These are phyloP conservation scores for Cerrena zonata DNA, from an alignment of 1,284 basidiomycete genomes.

Conservation along the genomic window DNA sequence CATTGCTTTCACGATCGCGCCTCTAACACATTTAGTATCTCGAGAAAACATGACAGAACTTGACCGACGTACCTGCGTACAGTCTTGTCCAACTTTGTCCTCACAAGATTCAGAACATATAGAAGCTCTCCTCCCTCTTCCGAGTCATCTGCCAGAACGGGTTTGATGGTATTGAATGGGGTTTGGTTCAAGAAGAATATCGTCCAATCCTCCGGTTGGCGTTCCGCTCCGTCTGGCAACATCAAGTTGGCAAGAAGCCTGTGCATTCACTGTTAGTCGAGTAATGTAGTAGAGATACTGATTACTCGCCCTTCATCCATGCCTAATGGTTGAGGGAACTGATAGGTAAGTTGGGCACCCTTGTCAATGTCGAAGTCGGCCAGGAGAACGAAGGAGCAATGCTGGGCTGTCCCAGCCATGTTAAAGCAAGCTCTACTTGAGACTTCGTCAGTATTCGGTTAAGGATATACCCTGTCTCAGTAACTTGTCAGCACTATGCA, in stretches of 20 bases:
- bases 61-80: constrained; percentile 64
- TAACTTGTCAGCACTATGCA: too few relatives aligned
- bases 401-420: constrained; percentile 46
- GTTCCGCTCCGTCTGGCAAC: constrained; percentile 96
- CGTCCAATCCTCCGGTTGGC: constrained; percentile 94
- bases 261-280: not conserved
- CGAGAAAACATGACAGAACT: constrained; percentile 4
- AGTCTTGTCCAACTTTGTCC: constrained; percentile 89
- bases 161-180: constrained; percentile 76
- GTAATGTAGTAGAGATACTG: not conserved
- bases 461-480: too few relatives aligned
- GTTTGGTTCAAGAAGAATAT: constrained; percentile 96
- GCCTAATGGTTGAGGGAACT: constrained; percentile 88
- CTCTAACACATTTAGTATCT: constrained; percentile 44
- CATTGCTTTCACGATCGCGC: constrained; percentile 91
- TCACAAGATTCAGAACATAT: constrained; percentile 91
- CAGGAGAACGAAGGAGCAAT: constrained; percentile 86
- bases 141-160: constrained; percentile 55
- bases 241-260: constrained; percentile 94
- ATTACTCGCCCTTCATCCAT: constrained; percentile 79
- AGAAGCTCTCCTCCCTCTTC: constrained; percentile 56
- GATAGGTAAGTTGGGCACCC: constrained; percentile 85
- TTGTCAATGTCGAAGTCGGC: constrained; percentile 95
- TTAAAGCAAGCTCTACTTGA: too few relatives aligned
- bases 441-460: too few relatives aligned